A percentile compares a stretch with the other conserved stretches of the same genome.
These are phyloP conservation scores for Aegilops bicornis DNA, from an alignment of 176 grass and related monocot genomes.

Conservation along the genomic window DNA sequence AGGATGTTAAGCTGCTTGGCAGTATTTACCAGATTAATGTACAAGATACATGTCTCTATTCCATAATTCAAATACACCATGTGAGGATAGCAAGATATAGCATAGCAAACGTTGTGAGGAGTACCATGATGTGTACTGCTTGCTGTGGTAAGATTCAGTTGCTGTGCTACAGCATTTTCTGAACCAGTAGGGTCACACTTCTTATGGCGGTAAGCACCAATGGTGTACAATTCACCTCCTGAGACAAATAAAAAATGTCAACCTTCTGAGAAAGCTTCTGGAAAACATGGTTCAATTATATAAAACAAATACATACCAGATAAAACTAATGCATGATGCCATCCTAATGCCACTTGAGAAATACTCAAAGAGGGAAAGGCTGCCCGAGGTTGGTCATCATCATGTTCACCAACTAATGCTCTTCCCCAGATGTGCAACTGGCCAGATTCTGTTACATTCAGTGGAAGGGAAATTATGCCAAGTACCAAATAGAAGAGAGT, in stretches of 20 bases:
- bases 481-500: constrained; percentile 11
- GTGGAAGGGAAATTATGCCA: constrained; percentile 21
- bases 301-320: constrained; percentile 50
- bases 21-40: not conserved
- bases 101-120: constrained; percentile 2
- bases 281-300: constrained; percentile 14
- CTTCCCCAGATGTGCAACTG: constrained; percentile 87
- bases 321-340: constrained; percentile 87
- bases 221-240: constrained; percentile 68
- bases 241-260: constrained; percentile 6
- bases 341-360: constrained; percentile 88
- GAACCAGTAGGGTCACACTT: constrained; percentile 16
- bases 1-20: not conserved
- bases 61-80: not conserved
- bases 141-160: constrained; percentile 25
- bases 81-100: no score
- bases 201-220: constrained; percentile 80
- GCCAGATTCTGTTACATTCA: constrained; percentile 49
- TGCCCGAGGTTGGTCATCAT: constrained; percentile 53
- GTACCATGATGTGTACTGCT: constrained; percentile 42
- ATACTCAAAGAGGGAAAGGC: constrained; percentile 40
- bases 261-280: constrained; percentile 15
- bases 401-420: constrained; percentile 51
- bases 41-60: not conserved
- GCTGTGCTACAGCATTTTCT: constrained; percentile 20